These are phyloP conservation scores for Pleurotus salmoneostramineus DNA, from an alignment of 768 basidiomycete genomes.

Conservation along the genomic window DNA sequence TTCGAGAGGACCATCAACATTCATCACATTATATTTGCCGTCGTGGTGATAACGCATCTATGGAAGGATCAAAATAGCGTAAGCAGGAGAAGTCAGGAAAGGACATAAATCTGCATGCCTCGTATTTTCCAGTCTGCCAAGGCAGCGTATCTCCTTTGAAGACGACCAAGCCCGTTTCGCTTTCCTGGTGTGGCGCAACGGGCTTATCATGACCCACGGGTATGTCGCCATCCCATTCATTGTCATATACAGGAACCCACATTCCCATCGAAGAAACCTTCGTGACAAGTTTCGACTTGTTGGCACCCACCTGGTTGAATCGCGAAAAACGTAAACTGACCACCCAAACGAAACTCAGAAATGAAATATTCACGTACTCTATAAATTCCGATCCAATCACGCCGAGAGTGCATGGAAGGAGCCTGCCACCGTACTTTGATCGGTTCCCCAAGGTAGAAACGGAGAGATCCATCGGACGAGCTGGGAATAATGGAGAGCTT, in stretches of 20 bases:
- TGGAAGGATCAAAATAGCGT: background rate
- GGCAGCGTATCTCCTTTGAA: constrained; percentile 82
- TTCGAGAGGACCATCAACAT: constrained; percentile 79
- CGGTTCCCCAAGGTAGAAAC: constrained; percentile 89
- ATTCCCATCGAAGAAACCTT: constrained; percentile 81
- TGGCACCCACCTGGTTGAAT: constrained; percentile 70
- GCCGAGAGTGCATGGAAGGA: constrained; percentile 78
- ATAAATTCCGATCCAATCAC: constrained; percentile 96
- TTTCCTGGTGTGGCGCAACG: constrained; percentile 32
- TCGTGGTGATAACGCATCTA: constrained; percentile 93
- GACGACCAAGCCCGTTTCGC: constrained; percentile 59
- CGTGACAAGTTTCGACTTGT: constrained; percentile 79
- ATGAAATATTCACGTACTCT: constrained; percentile 41
- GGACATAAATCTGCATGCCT: constrained; percentile 41
- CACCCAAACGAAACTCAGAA: background rate
- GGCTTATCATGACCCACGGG: constrained; percentile 46
- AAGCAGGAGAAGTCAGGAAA: background rate
- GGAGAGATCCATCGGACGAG: constrained; percentile 40
- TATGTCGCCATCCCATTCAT: constrained; percentile 91
- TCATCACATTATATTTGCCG: constrained; percentile 96
- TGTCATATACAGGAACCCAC: constrained; percentile 89
- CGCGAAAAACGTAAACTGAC: no score
- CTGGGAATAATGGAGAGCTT: constrained; percentile 56
- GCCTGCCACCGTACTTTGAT: constrained; percentile 87
- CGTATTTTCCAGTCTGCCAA: constrained; percentile 84